These are phyloP conservation scores for Gossypium arboreum DNA, from an alignment of 345 rosid species.

Conservation along the genomic window DNA sequence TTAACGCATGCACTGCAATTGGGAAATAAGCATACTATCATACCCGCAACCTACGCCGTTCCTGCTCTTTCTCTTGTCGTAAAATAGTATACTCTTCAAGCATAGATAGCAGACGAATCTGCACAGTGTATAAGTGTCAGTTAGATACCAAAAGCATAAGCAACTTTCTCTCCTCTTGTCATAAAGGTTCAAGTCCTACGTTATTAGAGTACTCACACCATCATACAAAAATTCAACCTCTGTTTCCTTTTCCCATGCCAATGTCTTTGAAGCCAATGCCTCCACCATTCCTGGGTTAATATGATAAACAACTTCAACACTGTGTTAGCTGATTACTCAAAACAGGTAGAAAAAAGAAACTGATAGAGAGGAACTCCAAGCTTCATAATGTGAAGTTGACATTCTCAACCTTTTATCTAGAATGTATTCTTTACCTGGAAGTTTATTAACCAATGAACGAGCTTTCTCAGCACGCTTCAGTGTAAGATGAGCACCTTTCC, in stretches of 20 bases:
- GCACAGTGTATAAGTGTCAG: slow-evolving; percentile 18
- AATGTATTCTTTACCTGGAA: slow-evolving; percentile 58
- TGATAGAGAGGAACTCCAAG: background rate
- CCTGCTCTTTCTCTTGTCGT: slow-evolving; percentile 93
- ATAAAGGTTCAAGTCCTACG: background rate
- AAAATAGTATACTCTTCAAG: slow-evolving; percentile 74
- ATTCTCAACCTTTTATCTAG: background rate
- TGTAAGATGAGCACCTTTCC: slow-evolving; percentile 93
- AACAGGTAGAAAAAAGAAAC: background rate
- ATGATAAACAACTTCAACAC: slow-evolving; percentile 13
- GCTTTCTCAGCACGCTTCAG: slow-evolving; percentile 99
- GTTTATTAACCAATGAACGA: slow-evolving; percentile 81
- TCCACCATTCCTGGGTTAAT: slow-evolving; percentile 71
- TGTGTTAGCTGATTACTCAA: background rate
- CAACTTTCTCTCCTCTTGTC: background rate
- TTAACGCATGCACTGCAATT: background rate
- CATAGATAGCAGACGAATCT: slow-evolving; percentile 86
- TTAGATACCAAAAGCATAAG: slow-evolving; percentile 1
- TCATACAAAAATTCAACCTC: slow-evolving; percentile 75
- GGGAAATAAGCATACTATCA: background rate
- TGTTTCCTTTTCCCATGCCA: slow-evolving; percentile 90
- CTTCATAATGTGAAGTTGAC: background rate
- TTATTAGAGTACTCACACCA: slow-evolving; percentile 57
- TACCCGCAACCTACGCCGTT: slow-evolving; percentile 86
- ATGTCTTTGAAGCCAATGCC: slow-evolving; percentile 69